Evolutionary conservation across 2,329 filamentous ascomycete species (phyloP), one percentile per base, ranked within the genome.

Genomic region (Huntiella bhutanensis): DNA sequence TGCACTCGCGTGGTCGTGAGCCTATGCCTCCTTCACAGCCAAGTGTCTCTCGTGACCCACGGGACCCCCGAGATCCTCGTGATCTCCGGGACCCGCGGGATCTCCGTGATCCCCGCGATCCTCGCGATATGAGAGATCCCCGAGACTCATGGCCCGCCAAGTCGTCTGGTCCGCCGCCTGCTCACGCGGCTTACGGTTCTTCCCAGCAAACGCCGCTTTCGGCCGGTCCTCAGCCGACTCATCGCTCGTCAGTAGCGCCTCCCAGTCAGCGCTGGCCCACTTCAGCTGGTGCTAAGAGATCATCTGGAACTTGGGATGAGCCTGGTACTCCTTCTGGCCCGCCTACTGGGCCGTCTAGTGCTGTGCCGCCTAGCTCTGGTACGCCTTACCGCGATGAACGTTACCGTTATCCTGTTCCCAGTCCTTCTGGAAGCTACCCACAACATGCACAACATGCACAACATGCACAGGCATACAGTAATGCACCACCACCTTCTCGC

Each of bases 301-400:
- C 13, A 11, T 39, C 37, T 39, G 37, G n/a, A 17, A 15, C 11
- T 39, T 39, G n/a, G 33, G 33, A 35, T 13, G 11, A 11, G 11
- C 11, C 33, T 12, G 13, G 33, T 35, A 7, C 11, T 13, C 11
- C 11, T 35, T 12, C 11, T 11, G 33, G 33, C 4, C 33, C 33
- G 33, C 11, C 33, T 12, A 13, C 11, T 12, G 32, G 17, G 5
- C 41, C 28, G 16, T 35, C 46, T 19, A 37, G 41, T 5, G 36
- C 32, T n/a, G 33, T 7, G 6, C 32, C 45, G 5, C 45, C 45
- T 8, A 10, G 37, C 15, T 33, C 46, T 10, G 22, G 41, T 22
- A 39, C 34, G 2, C 22, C 38, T 15, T 49, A 49, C 42, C 47
- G 47, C 19, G 47, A 49, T 6, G 47, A 49, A 8, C 47, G 42